These are phyloP conservation scores for Diplotaxis tenuifolia DNA, from an alignment of 345 rosid genomes.

Conservation along the genomic window DNA sequence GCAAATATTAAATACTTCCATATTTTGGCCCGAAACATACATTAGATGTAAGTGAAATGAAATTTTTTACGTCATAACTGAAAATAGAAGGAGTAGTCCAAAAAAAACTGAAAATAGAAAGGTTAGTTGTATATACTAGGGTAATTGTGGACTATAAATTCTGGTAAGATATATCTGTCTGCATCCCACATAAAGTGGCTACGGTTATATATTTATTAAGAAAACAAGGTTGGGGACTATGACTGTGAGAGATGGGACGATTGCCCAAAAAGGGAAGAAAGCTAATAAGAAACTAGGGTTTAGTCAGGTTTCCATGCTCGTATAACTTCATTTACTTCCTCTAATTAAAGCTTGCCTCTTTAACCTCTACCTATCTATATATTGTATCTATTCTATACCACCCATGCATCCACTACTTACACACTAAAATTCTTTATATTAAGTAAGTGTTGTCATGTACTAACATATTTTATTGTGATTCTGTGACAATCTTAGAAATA, in stretches of 20 bases:
- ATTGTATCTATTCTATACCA: slow-evolving; percentile 21
- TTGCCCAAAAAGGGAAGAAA: slow-evolving; percentile 52
- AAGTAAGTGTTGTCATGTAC: too few species aligned
- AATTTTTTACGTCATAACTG: not conserved
- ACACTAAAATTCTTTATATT: too few species aligned
- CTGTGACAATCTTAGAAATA: too few species aligned
- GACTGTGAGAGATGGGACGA: slow-evolving; percentile 67
- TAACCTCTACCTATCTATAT: slow-evolving; percentile 35
- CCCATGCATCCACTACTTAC: not conserved
- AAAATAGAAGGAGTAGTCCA: too few species aligned
- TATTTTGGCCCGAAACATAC: slow-evolving; percentile 1
- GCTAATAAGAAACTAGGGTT: slow-evolving; percentile 44
- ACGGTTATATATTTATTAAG: slow-evolving; percentile 2
- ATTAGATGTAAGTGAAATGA: not conserved
- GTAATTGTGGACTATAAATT: slow-evolving; percentile 5
- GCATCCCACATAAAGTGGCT: slow-evolving; percentile 21
- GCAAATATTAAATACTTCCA: not conserved
- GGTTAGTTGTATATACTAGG: slow-evolving; percentile 2
- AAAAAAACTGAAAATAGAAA: not conserved
- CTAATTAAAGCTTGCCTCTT: slow-evolving; percentile 41
- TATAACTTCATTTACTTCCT: slow-evolving; percentile 47
- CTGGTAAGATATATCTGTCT: slow-evolving; percentile 17
- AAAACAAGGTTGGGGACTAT: slow-evolving; percentile 1
- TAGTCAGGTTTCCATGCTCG: slow-evolving; percentile 46
- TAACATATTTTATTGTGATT: too few species aligned